A percentile compares a stretch with the other conserved stretches of the same genome.
These are phyloP conservation scores for Capsicum baccatum DNA, from an alignment of 257 asterid species.

Conservation along the genomic window DNA sequence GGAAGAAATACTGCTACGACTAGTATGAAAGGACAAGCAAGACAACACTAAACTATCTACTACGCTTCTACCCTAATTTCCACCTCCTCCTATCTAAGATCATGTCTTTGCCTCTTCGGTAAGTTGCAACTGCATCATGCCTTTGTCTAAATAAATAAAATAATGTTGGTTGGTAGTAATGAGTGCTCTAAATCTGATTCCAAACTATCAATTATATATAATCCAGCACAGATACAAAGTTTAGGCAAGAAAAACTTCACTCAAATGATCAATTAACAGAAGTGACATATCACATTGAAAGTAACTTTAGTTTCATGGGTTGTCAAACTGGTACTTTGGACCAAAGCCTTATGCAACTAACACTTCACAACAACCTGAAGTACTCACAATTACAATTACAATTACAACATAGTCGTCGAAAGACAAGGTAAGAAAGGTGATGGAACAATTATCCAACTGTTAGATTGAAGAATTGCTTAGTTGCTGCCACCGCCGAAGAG, in stretches of 20 bases:
- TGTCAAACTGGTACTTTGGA: slow-evolving; percentile 26
- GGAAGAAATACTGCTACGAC: too few species aligned
- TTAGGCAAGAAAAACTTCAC: not conserved
- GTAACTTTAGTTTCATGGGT: slow-evolving; percentile 20
- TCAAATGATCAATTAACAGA: slow-evolving; percentile 27
- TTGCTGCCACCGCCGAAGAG: slow-evolving; percentile 63
- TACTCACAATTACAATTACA: slow-evolving; percentile 6
- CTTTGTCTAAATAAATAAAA: too few species aligned
- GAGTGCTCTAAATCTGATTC: not conserved
- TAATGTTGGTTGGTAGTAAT: not conserved
- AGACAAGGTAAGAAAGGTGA: not conserved
- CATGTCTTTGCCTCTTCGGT: too few species aligned
- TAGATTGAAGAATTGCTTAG: slow-evolving; percentile 31
- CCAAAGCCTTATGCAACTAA: slow-evolving; percentile 2
- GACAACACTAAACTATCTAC: too few species aligned
- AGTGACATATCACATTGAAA: not conserved
- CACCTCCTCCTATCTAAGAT: too few species aligned
- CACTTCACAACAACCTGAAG: slow-evolving; percentile 15
- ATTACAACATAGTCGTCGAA: not conserved
- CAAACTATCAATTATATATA: not conserved
- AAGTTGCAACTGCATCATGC: too few species aligned
- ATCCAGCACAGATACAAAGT: not conserved
- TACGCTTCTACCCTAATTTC: too few species aligned
- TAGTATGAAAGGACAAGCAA: too few species aligned
- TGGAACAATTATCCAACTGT: slow-evolving; percentile 24